phyloP scores from a whole-genome alignment of 352 stramenopile species.

The Lagenidium giganteum region DNA sequence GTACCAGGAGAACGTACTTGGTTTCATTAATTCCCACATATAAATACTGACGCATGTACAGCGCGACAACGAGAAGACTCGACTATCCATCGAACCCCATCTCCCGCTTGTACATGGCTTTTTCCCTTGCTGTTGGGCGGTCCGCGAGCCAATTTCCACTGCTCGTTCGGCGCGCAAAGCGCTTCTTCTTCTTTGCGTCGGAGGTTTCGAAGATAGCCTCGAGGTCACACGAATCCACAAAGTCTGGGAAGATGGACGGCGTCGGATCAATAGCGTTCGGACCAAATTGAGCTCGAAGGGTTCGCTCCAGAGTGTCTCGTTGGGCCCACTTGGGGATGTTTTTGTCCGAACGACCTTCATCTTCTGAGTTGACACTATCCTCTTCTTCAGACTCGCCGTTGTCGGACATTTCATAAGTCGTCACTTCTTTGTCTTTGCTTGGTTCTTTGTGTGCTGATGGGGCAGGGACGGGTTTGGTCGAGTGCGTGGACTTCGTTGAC shows the following conservation, averaged over 20 bases:
- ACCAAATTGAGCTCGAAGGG: slow-evolving; percentile 66
- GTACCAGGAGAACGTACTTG: too few species aligned
- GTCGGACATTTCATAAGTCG: slow-evolving; percentile 80
- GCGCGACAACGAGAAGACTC: too few species aligned
- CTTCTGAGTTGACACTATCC: slow-evolving; percentile 36
- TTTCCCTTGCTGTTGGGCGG: slow-evolving; percentile 67
- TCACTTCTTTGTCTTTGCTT: slow-evolving; percentile 17
- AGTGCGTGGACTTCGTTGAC: not conserved
- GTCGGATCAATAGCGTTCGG: slow-evolving; percentile 68
- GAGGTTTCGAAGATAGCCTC: slow-evolving; percentile 81
- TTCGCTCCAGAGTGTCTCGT: slow-evolving; percentile 64
- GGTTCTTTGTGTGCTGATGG: slow-evolving; percentile 2
- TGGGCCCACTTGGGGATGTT: slow-evolving; percentile 80
- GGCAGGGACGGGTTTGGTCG: slow-evolving; percentile 4
- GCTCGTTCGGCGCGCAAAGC: slow-evolving; percentile 72
- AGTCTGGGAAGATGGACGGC: slow-evolving; percentile 79
- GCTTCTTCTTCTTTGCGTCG: slow-evolving; percentile 70
- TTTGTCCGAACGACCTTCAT: slow-evolving; percentile 50
- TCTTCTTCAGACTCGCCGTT: slow-evolving; percentile 54
- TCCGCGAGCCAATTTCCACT: slow-evolving; percentile 84
- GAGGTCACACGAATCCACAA: slow-evolving; percentile 78
- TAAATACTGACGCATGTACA: too few species aligned
- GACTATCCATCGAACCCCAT: slow-evolving; percentile 69
- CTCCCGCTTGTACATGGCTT: slow-evolving; percentile 74
- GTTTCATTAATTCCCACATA: too few species aligned